These are phyloP conservation scores for Cytidiella melzeri DNA, from an alignment of 768 basidiomycete species.

Conservation along the genomic window DNA sequence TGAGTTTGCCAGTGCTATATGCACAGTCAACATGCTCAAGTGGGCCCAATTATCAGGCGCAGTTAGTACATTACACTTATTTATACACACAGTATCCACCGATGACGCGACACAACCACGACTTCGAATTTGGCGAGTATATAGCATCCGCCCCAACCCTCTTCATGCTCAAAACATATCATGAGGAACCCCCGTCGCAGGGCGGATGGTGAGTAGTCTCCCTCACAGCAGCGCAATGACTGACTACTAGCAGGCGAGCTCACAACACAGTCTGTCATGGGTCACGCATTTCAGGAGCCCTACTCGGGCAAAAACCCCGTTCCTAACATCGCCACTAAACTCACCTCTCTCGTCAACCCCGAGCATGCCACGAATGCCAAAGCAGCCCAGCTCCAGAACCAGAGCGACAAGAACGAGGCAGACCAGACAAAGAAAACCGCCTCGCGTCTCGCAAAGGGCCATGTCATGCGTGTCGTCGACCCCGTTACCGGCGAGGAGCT, in stretches of 20 bases:
- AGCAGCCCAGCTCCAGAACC: constrained; percentile 23
- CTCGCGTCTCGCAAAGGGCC: constrained; percentile 23
- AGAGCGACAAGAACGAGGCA: constrained; percentile 19
- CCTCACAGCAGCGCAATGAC: background rate
- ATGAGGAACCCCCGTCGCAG: background rate
- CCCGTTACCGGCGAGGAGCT: constrained; percentile 44
- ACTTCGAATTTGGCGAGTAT: no score
- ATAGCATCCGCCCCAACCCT: background rate
- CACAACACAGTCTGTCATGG: constrained; percentile 13
- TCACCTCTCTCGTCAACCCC: constrained; percentile 25
- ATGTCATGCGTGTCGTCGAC: constrained; percentile 34
- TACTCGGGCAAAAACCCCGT: constrained; percentile 31
- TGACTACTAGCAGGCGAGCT: background rate
- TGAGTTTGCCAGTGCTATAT: no score
- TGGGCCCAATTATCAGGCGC: no score
- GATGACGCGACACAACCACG: no score
- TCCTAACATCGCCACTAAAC: constrained; percentile 24
- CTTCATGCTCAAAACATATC: background rate
- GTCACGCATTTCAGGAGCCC: constrained; percentile 23
- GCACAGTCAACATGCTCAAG: no score
- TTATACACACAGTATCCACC: no score
- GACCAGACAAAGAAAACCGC: constrained; percentile 21
- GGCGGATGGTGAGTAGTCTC: background rate
- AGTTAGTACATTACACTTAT: no score
- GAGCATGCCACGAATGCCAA: constrained; percentile 25